Conservation (phyloP, 805 yeast species). For the Starmerella powellii region DNA sequence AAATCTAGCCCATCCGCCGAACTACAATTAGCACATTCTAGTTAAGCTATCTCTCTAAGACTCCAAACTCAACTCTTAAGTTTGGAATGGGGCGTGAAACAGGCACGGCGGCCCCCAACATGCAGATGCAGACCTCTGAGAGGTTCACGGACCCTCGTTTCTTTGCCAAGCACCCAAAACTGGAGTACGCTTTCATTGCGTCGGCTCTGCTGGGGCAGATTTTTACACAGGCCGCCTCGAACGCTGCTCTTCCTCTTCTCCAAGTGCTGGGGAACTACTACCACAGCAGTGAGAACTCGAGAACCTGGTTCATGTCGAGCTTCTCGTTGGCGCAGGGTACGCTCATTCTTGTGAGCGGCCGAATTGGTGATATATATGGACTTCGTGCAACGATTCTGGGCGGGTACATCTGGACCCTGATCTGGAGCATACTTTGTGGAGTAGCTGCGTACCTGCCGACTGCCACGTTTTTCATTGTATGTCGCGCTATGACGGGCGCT, state of each 20-base stretch:
- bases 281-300: conserved; percentile 23
- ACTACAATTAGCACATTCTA: too few species aligned
- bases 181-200: conserved; percentile 17
- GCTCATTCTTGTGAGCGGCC: conserved; percentile 55
- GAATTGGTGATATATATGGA: conserved; percentile 63
- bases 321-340: conserved; percentile 64
- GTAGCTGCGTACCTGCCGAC: conserved; percentile 37
- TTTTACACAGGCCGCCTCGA: conserved; percentile 36
- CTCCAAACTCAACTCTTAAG: too few species aligned
- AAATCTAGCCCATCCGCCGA: too few species aligned
- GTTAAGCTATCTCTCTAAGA: too few species aligned
- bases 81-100: conserved; percentile 1
- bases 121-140: conserved; percentile 16
- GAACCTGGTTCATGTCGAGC: conserved; percentile 58
- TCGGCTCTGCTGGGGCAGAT: conserved; percentile 48
- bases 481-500: conserved; percentile 54
- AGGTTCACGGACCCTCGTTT: conserved; percentile 18
- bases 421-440: conserved; percentile 54
- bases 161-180: conserved; percentile 13
- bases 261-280: conserved; percentile 28
- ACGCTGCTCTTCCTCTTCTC: conserved; percentile 21
- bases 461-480: conserved; percentile 26
- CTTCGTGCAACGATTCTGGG: conserved; percentile 39
- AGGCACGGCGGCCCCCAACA: neutral
- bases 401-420: conserved; percentile 44